phyloP scores from a whole-genome alignment of 108 stramenopile species.

The Phaeodactylum tricornutum region DNA sequence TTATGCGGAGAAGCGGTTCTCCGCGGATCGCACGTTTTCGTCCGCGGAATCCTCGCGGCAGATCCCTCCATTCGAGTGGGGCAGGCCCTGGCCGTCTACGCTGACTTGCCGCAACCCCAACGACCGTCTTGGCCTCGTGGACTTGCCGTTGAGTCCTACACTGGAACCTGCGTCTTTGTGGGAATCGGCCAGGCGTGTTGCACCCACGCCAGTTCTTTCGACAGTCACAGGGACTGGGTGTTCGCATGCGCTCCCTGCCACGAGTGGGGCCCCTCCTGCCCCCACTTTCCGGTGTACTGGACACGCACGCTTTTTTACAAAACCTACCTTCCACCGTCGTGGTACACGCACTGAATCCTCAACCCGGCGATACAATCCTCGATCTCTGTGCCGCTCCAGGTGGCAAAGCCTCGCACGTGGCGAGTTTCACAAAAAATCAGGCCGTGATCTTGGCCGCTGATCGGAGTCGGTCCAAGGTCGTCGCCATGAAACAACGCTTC shows the following conservation, averaged over 20 bases:
- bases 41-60: constrained; percentile 47
- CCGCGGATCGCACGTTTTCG: constrained; percentile 67
- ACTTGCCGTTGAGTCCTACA: constrained; percentile 26
- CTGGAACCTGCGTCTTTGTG: constrained; percentile 50
- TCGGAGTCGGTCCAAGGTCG: constrained; percentile 65
- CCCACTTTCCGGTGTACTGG: constrained; percentile 35
- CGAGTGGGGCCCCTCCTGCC: constrained; percentile 48
- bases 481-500: constrained; percentile 32
- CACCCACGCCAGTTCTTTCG: constrained; percentile 42
- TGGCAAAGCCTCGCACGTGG: constrained; percentile 86
- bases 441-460: constrained; percentile 87
- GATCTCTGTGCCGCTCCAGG: constrained; percentile 93
- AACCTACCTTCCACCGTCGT: constrained; percentile 69
- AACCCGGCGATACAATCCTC: constrained; percentile 67
- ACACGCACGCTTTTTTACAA: constrained; percentile 43
- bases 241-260: constrained; percentile 31
- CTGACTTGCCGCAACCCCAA: constrained; percentile 14
- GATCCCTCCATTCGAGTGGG: constrained; percentile 38
- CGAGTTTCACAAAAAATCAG: constrained; percentile 71
- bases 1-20: constrained; percentile 74
- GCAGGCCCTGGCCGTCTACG: constrained; percentile 53
- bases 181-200: constrained; percentile 43
- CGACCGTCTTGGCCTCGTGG: constrained; percentile 23
- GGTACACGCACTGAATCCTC: constrained; percentile 67
- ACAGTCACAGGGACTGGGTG: constrained; percentile 31